Percentiles rank a stretch among this genome's conserved stretches.
Evolutionary conservation across 352 stramenopile genomes (phyloP).

Genomic region (Globisporangium nunn): DNA sequence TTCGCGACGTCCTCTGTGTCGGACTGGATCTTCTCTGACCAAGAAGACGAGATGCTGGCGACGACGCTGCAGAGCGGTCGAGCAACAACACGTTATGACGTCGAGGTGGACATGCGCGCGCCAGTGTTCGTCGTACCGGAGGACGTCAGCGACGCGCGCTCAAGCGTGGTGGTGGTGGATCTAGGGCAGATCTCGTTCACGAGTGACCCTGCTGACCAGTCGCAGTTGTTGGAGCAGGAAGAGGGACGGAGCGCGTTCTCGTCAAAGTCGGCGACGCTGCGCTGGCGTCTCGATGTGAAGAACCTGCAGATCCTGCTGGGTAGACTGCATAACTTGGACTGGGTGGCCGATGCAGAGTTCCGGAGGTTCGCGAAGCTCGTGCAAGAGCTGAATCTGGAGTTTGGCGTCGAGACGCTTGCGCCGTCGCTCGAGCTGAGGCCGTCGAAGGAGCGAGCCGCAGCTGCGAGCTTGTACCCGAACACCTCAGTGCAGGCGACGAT

Average conservation of each 20-base stretch:
- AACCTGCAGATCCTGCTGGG: conserved; percentile 59
- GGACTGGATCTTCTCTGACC: conserved; percentile 72
- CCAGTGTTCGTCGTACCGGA: conserved; percentile 68
- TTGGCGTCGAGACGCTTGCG: conserved; percentile 38
- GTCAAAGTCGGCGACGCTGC: conserved; percentile 21
- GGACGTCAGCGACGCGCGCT: conserved; percentile 24
- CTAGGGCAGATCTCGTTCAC: conserved; percentile 59
- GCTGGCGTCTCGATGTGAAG: conserved; percentile 56
- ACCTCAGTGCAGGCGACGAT: conserved; percentile 13
- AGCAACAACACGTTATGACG: conserved; percentile 37
- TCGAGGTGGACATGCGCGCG: conserved; percentile 66
- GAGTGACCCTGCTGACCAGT: conserved; percentile 24
- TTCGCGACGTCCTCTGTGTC: conserved; percentile 78
- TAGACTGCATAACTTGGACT: conserved; percentile 27
- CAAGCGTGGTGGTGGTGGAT: conserved; percentile 57
- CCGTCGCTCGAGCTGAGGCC: conserved; percentile 2
- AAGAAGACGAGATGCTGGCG: conserved; percentile 30
- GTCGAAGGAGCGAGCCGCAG: conserved; percentile 4
- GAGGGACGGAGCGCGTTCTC: background rate
- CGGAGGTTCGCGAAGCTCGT: conserved; percentile 37
- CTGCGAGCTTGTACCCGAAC: conserved; percentile 1
- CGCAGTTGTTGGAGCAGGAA: conserved; percentile 6
- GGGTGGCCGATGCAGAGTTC: conserved; percentile 28
- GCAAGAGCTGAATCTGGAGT: conserved; percentile 53
- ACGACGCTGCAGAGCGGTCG: conserved; percentile 19